These are phyloP conservation scores for Bipolaris bicolor DNA, from an alignment of 2,329 filamentous ascomycete genomes.

Conservation along the genomic window DNA sequence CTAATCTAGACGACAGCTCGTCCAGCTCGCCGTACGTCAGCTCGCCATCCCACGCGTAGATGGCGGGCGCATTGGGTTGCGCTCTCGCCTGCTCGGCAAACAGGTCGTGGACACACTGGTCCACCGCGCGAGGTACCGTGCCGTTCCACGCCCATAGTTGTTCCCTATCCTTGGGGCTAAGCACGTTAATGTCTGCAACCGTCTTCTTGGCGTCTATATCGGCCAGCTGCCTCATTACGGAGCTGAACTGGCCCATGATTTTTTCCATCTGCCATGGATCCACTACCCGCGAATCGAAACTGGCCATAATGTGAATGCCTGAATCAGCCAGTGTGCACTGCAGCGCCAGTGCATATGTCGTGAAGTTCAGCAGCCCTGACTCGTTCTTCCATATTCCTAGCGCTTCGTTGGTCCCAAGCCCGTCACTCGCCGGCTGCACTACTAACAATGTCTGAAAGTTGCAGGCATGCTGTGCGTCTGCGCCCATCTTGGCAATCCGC, in stretches of 20 bases:
- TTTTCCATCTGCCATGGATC: conserved; percentile 8
- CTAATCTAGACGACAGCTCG: not conserved
- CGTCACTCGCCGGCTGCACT: conserved; percentile 48
- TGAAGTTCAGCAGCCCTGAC: conserved; percentile 16
- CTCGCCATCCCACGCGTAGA: conserved; percentile 17
- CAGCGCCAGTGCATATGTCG: not conserved
- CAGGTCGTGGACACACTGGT: conserved; percentile 17
- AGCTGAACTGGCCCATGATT: conserved; percentile 20
- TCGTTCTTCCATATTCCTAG: conserved; percentile 1
- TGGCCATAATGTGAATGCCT: conserved; percentile 23
- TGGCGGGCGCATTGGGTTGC: not conserved
- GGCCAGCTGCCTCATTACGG: conserved; percentile 21
- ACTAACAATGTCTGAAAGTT: conserved; percentile 61
- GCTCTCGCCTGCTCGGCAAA: conserved; percentile 1
- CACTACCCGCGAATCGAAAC: conserved; percentile 18
- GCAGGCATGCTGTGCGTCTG: conserved; percentile 1
- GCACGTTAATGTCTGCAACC: no score
- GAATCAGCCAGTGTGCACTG: conserved; percentile 1
- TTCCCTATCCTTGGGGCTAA: no score
- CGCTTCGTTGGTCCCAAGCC: not conserved
- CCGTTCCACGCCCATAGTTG: not conserved
- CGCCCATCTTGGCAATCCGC: conserved; percentile 23
- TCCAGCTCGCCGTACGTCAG: conserved; percentile 19
- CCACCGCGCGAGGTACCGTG: no score
- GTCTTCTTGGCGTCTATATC: no score